Evolutionary conservation across 1,284 basidiomycete species (phyloP).

Genomic region (Cystobasidium sp.): DNA sequence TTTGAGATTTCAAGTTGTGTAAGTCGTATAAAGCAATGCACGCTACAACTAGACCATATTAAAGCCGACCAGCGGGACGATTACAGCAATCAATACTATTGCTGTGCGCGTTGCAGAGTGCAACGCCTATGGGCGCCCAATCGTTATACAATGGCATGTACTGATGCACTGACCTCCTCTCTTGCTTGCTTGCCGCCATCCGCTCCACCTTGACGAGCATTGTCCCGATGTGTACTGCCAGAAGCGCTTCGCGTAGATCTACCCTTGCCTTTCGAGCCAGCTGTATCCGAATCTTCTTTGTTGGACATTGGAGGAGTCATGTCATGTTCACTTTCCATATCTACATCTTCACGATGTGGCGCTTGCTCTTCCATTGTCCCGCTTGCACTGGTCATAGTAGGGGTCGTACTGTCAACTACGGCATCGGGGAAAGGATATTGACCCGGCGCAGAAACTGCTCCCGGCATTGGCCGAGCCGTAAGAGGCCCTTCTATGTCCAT

Average conservation of each 20-base stretch:
- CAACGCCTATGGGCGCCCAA: background rate
- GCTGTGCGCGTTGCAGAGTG: too few relatives aligned
- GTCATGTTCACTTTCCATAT: conserved; percentile 4
- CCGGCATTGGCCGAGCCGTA: conserved; percentile 7
- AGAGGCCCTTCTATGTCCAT: conserved; percentile 20
- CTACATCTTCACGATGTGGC: background rate
- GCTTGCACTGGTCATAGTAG: background rate
- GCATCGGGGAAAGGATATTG: conserved; percentile 5
- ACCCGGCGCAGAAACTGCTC: background rate
- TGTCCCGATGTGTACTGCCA: background rate
- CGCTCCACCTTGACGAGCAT: background rate
- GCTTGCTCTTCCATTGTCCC: background rate
- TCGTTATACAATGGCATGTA: conserved; percentile 22
- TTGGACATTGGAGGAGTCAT: conserved; percentile 9
- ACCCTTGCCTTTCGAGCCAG: conserved; percentile 1
- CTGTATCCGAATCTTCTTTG: conserved; percentile 1
- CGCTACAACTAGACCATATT: too few relatives aligned
- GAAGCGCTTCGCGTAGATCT: background rate
- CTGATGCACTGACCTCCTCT: conserved; percentile 3
- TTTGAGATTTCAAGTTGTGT: too few relatives aligned
- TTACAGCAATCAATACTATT: too few relatives aligned
- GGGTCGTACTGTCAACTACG: background rate
- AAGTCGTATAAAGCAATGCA: too few relatives aligned
- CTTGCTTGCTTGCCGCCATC: background rate
- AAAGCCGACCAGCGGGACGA: too few relatives aligned